Percentiles rank a stretch among this genome's conserved stretches.
Conservation (phyloP, 495 filamentous ascomycete genomes). For the Annulohypoxylon maeteangense region DNA sequence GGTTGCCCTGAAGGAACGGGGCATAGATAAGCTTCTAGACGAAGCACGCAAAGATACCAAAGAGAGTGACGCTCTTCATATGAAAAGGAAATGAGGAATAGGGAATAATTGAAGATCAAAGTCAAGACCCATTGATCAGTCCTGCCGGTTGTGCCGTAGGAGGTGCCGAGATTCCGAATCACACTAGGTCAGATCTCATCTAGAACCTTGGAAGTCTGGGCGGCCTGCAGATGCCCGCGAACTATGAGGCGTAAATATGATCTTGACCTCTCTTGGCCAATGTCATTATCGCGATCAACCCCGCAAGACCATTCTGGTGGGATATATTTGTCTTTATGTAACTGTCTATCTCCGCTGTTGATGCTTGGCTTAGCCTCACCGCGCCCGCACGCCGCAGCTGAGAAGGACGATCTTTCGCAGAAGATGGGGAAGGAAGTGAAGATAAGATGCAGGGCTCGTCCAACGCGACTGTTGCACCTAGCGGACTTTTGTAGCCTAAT, state of each 20-base stretch:
- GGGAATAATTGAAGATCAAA: slow-evolving; percentile 48
- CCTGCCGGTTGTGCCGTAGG: background rate
- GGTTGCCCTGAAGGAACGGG: slow-evolving; percentile 83
- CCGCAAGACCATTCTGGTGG: background rate
- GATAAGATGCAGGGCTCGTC: slow-evolving; percentile 23
- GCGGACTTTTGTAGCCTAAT: slow-evolving; percentile 28
- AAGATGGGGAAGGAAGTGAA: slow-evolving; percentile 19
- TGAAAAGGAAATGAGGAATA: slow-evolving; percentile 68
- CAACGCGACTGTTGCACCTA: slow-evolving; percentile 27
- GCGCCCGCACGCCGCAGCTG: slow-evolving; percentile 16
- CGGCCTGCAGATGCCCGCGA: slow-evolving; percentile 6
- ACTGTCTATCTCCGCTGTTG: background rate
- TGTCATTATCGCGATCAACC: slow-evolving; percentile 12
- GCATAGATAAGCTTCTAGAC: slow-evolving; percentile 86
- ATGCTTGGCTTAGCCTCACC: slow-evolving; percentile 28
- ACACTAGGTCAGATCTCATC: slow-evolving; percentile 3
- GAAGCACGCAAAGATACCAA: slow-evolving; percentile 84
- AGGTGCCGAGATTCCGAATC: slow-evolving; percentile 34
- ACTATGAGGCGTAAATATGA: background rate
- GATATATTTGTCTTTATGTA: background rate
- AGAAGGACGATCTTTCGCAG: slow-evolving; percentile 25
- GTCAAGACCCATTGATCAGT: background rate
- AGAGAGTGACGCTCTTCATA: slow-evolving; percentile 79
- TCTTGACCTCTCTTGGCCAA: slow-evolving; percentile 17
- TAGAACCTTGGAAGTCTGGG: slow-evolving; percentile 14